Conservation (phyloP, 73 alveolate genomes). For the Stentor coeruleus region DNA sequence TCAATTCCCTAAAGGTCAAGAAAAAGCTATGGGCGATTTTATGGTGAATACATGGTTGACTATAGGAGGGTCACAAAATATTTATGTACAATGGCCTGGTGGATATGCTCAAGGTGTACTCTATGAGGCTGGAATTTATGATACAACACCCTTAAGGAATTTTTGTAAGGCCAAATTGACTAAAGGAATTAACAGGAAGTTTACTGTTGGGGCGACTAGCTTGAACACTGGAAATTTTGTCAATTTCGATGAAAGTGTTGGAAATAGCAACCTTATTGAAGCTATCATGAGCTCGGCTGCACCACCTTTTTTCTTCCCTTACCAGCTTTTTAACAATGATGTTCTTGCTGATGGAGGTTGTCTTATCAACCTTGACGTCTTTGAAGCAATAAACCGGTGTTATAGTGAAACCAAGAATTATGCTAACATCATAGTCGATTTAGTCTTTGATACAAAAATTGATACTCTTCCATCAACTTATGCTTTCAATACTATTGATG, state of each 20-base stretch:
- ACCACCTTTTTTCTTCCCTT: constrained; percentile 26
- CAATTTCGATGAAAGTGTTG: not conserved
- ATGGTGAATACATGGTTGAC: constrained; percentile 38
- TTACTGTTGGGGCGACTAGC: constrained; percentile 7
- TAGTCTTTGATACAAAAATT: not conserved
- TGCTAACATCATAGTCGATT: not conserved
- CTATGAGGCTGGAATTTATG: constrained; percentile 1
- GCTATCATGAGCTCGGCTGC: constrained; percentile 31
- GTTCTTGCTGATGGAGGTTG: not conserved
- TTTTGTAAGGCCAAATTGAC: not conserved
- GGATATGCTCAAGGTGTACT: constrained; percentile 1
- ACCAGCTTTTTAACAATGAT: not conserved
- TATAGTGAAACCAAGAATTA: not conserved
- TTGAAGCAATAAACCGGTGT: not conserved
- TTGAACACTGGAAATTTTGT: constrained; percentile 2
- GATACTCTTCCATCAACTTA: constrained; percentile 5
- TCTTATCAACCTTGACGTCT: not conserved
- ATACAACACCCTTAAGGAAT: not conserved
- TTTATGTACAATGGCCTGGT: constrained; percentile 29
- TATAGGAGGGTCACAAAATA: constrained; percentile 36
- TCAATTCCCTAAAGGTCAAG: constrained; percentile 48
- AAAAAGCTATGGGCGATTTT: constrained; percentile 35
- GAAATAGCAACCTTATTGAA: not conserved
- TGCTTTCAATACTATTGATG: not conserved
- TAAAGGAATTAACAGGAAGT: not conserved